A percentile compares a stretch with the other conserved stretches of the same genome.
Conservation (phyloP, 2,329 filamentous ascomycete genomes). For the Aspergillus fructus region DNA sequence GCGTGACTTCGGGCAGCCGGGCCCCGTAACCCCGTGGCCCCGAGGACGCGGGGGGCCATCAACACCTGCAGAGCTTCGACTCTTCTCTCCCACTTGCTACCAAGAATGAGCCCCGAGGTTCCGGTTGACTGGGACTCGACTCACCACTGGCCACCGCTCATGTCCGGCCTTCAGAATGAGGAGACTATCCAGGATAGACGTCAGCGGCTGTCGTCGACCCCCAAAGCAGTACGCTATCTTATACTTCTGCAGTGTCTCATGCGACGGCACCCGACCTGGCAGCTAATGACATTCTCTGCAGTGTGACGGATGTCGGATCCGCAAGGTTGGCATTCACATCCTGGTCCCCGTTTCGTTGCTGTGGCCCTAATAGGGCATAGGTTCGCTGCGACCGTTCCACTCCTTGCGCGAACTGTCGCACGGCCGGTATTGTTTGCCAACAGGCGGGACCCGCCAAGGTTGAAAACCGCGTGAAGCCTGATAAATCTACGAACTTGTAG, state of each 20-base stretch:
- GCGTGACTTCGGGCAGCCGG: neutral
- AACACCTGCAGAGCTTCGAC: neutral
- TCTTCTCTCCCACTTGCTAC: no score
- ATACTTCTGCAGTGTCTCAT: neutral
- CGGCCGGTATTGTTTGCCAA: slow-evolving; percentile 15
- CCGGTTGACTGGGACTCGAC: no score
- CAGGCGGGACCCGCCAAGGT: slow-evolving; percentile 1
- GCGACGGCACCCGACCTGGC: neutral
- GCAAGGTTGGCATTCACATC: slow-evolving; percentile 15
- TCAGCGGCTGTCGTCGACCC: slow-evolving; percentile 16
- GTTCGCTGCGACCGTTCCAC: slow-evolving; percentile 19
- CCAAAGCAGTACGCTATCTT: slow-evolving; percentile 16
- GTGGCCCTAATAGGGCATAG: neutral
- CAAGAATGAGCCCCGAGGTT: no score
- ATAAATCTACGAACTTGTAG: slow-evolving; percentile 11
- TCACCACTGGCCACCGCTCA: neutral
- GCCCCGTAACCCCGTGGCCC: neutral
- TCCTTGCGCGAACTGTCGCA: slow-evolving; percentile 20
- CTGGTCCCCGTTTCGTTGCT: neutral
- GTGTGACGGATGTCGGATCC: slow-evolving; percentile 23
- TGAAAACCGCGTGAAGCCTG: slow-evolving; percentile 2
- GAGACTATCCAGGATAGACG: slow-evolving; percentile 19
- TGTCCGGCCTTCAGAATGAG: neutral
- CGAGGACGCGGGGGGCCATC: neutral
- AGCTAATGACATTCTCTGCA: neutral